phyloP scores from a whole-genome alignment of 1,139 yeast genomes.

The Blastobotrys capitulatus region DNA sequence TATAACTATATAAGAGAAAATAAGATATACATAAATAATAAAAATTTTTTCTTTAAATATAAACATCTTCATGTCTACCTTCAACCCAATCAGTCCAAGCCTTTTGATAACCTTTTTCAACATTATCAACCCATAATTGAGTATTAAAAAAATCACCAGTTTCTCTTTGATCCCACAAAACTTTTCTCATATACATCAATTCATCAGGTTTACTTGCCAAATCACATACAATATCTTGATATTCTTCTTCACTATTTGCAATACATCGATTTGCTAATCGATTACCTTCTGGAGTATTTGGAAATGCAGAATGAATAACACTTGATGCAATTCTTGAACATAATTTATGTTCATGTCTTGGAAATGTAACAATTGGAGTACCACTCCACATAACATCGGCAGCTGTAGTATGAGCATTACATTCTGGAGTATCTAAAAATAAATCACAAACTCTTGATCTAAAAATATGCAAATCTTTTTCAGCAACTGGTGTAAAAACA shows the following conservation, averaged over 20 bases:
- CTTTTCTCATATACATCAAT: slow-evolving; percentile 22
- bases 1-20: background rate
- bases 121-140: slow-evolving; percentile 27
- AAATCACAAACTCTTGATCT: slow-evolving; percentile 32
- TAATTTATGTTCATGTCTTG: slow-evolving; percentile 30
- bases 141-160: slow-evolving; percentile 29
- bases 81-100: slow-evolving; percentile 32
- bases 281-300: slow-evolving; percentile 18
- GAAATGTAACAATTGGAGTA: slow-evolving; percentile 32
- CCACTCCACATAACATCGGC: slow-evolving; percentile 35
- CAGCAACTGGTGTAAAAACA: slow-evolving; percentile 34
- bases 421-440: slow-evolving; percentile 35
- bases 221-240: slow-evolving; percentile 26
- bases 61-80: slow-evolving; percentile 15
- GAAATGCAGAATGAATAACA: slow-evolving; percentile 27
- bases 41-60: slow-evolving; percentile 8
- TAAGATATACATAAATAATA: background rate
- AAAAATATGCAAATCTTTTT: slow-evolving; percentile 30
- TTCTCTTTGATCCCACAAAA: slow-evolving; percentile 26
- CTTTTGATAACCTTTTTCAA: slow-evolving; percentile 26
- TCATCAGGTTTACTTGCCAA: slow-evolving; percentile 21
- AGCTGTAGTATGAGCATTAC: slow-evolving; percentile 37
- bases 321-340: slow-evolving; percentile 34
- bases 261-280: slow-evolving; percentile 22
- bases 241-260: slow-evolving; percentile 27